A percentile compares a stretch with the other conserved stretches of the same genome.
Evolutionary conservation across 2,329 filamentous ascomycete genomes (phyloP).

Genomic region (Emericellopsis atlantica): DNA sequence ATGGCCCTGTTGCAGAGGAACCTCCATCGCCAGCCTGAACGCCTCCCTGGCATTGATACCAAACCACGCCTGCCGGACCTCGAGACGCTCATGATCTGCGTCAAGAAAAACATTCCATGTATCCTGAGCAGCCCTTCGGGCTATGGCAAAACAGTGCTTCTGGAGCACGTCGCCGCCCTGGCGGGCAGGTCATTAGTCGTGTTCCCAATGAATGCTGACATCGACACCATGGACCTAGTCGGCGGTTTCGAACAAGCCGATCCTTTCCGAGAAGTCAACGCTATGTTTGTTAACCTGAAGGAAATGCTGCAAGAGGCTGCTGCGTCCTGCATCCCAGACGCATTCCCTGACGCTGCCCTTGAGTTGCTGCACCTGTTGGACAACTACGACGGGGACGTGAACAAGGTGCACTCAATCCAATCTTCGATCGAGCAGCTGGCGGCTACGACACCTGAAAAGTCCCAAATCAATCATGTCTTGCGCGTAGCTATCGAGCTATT

Average conservation of each 20-base stretch:
- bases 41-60: constrained; percentile 35
- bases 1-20: constrained; percentile 58
- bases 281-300: constrained; percentile 34
- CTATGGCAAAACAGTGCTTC: constrained; percentile 71
- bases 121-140: constrained; percentile 80
- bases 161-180: constrained; percentile 69
- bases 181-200: constrained; percentile 66
- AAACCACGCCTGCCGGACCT: constrained; percentile 54
- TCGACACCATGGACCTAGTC: constrained; percentile 94
- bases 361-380: constrained; percentile 38
- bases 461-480: constrained; percentile 33
- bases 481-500: constrained; percentile 36
- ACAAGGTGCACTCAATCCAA: constrained; percentile 23
- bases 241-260: constrained; percentile 95
- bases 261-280: constrained; percentile 57
- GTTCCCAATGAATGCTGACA: constrained; percentile 85
- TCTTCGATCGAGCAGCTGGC: constrained; percentile 25
- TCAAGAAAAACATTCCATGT: constrained; percentile 77
- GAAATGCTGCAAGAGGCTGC: constrained; percentile 37
- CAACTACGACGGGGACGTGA: constrained; percentile 21
- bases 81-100: constrained; percentile 77
- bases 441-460: constrained; percentile 25
- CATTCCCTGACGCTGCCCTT: constrained; percentile 32
- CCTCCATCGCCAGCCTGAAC: constrained; percentile 33
- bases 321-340: constrained; percentile 32